Conservation (phyloP, 805 yeast species). For the Zygosaccharomyces bisporus region DNA sequence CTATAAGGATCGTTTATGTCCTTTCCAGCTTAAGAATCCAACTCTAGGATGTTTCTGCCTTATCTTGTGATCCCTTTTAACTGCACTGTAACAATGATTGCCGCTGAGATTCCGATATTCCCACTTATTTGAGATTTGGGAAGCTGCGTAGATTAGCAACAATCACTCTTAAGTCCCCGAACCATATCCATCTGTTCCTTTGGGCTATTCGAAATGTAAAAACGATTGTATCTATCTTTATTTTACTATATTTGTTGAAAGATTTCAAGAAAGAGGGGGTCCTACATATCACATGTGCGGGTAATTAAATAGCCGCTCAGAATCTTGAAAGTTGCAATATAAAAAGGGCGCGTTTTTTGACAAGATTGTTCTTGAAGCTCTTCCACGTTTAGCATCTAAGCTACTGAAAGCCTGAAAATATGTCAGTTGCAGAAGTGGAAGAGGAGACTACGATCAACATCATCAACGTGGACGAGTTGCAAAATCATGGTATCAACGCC, state of each 20-base stretch:
- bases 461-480: conserved; percentile 47
- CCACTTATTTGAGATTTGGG: not conserved
- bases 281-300: conserved; percentile 2
- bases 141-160: not conserved
- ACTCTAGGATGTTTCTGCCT: no score
- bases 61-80: no score
- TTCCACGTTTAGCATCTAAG: not conserved
- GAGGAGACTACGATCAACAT: conserved; percentile 24
- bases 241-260: not conserved
- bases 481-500: conserved; percentile 65
- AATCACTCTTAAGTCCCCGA: no score
- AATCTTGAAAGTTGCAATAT: not conserved
- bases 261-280: not conserved
- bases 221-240: no score
- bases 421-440: conserved; percentile 20
- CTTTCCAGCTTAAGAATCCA: no score
- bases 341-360: not conserved
- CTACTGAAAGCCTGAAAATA: conserved; percentile 1
- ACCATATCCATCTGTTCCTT: no score
- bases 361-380: not conserved
- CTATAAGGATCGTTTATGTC: no score
- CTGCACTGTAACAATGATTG: not conserved
- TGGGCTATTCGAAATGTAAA: no score
- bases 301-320: conserved; percentile 17
- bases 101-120: not conserved